A percentile compares a stretch with the other conserved stretches of the same genome.
Evolutionary conservation across 2,329 filamentous ascomycete species (phyloP).

Genomic region (Ascochyta lentis): DNA sequence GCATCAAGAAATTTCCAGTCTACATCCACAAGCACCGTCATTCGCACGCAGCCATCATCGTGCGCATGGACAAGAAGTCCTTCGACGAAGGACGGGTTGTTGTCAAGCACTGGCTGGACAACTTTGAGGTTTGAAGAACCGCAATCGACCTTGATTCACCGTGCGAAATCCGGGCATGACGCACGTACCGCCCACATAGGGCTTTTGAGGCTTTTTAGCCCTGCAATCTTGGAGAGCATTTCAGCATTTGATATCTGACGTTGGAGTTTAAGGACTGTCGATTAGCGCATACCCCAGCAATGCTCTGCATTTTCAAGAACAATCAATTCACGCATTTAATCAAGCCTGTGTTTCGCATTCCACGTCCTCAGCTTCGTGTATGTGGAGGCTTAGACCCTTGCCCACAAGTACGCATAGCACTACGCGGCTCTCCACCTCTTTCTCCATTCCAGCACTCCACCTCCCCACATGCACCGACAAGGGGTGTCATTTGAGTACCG

Average conservation of each 20-base stretch:
- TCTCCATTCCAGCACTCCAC: not conserved
- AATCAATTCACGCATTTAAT: not conserved
- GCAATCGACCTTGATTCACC: not conserved
- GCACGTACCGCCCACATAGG: not conserved
- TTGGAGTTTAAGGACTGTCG: not conserved
- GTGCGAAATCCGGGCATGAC: not conserved
- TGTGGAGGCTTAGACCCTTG: not conserved
- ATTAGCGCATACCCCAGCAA: conserved; percentile 5
- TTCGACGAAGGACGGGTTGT: conserved; percentile 82
- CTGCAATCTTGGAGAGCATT: not conserved
- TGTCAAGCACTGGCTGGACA: conserved; percentile 78
- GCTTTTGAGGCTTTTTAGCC: not conserved
- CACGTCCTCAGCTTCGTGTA: not conserved
- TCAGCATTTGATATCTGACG: not conserved
- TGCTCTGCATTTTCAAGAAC: not conserved
- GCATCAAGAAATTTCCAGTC: conserved; percentile 66
- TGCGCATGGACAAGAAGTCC: conserved; percentile 68
- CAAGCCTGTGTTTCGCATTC: not conserved
- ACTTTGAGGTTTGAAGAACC: conserved; percentile 62
- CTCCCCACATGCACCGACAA: not conserved
- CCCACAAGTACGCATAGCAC: not conserved
- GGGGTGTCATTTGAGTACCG: not conserved
- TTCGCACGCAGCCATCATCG: conserved; percentile 89
- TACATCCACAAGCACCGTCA: conserved; percentile 78
- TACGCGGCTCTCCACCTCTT: not conserved